These are phyloP conservation scores for Cryptococcus sp. DNA, from an alignment of 1,284 basidiomycete species.

Conservation along the genomic window DNA sequence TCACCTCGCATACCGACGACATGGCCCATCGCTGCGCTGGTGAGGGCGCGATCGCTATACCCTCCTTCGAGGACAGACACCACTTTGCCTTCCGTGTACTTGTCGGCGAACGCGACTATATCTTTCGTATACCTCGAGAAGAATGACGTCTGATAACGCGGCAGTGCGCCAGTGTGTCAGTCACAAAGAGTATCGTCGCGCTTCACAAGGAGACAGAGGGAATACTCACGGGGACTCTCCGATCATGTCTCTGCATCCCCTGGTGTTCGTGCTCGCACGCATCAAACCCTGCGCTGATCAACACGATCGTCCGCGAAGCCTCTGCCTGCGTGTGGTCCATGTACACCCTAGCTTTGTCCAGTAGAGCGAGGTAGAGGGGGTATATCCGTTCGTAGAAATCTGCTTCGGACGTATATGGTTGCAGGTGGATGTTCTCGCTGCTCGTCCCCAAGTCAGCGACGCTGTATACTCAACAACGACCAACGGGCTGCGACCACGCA, in stretches of 20 bases:
- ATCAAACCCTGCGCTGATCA: conserved; percentile 85
- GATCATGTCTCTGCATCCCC: conserved; percentile 88
- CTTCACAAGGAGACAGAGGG: conserved; percentile 20
- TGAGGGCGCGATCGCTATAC: conserved; percentile 85
- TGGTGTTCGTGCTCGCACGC: conserved; percentile 88
- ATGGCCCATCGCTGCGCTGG: conserved; percentile 78
- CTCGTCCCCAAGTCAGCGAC: background rate
- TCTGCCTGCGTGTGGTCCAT: conserved; percentile 66
- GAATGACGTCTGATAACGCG: conserved; percentile 59
- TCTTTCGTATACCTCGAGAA: conserved; percentile 82
- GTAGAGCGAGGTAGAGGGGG: conserved; percentile 67
- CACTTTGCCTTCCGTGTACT: conserved; percentile 68
- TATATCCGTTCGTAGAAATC: conserved; percentile 81
- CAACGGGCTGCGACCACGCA: conserved; percentile 27
- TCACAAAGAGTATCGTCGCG: background rate
- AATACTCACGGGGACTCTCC: conserved; percentile 71
- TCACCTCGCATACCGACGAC: conserved; percentile 65
- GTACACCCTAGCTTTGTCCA: conserved; percentile 74
- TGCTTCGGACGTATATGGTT: conserved; percentile 68
- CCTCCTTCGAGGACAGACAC: conserved; percentile 92
- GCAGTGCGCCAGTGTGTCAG: background rate
- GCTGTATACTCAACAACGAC: no score
- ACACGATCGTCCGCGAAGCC: conserved; percentile 73
- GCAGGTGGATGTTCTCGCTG: conserved; percentile 81
- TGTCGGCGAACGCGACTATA: conserved; percentile 66